These are phyloP conservation scores for Backusella morwellensis DNA, from an alignment of 192 early-diverging fungal species.

Conservation along the genomic window DNA sequence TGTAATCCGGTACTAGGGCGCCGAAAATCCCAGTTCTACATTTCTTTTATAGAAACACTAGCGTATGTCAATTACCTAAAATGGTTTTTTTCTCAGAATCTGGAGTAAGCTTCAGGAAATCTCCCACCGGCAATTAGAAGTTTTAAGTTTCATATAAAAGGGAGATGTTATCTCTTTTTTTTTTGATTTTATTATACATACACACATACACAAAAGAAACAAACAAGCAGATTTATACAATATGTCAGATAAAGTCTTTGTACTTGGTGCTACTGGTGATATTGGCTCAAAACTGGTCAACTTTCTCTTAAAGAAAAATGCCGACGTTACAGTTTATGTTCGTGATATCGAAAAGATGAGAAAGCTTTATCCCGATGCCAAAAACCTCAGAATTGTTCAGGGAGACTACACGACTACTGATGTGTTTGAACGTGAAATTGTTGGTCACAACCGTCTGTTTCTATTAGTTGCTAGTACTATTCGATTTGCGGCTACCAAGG, in stretches of 20 bases:
- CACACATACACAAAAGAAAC: too few relatives aligned
- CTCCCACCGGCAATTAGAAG: too few relatives aligned
- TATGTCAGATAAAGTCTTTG: constrained; percentile 15
- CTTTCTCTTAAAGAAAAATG: constrained; percentile 2
- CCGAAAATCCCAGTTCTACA: too few relatives aligned
- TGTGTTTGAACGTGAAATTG: constrained; percentile 7
- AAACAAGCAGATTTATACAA: not conserved
- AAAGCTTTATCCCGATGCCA: not conserved
- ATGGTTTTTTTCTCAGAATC: too few relatives aligned
- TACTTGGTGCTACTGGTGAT: constrained; percentile 24
- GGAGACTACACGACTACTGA: constrained; percentile 3
- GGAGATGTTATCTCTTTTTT: too few relatives aligned
- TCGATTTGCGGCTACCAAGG: not conserved
- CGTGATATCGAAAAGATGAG: constrained; percentile 7
- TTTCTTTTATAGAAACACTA: too few relatives aligned
- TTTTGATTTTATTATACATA: too few relatives aligned
- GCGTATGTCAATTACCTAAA: too few relatives aligned
- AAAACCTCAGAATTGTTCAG: not conserved
- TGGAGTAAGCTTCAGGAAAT: too few relatives aligned
- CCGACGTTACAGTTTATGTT: not conserved
- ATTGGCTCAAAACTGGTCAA: constrained; percentile 16
- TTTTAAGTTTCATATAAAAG: too few relatives aligned
- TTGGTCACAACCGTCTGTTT: constrained; percentile 18
- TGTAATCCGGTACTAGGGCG: too few relatives aligned
- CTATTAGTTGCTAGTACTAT: not conserved